A percentile compares a stretch with the other conserved stretches of the same genome.
Conservation (phyloP, 345 rosid genomes). For the Eucalyptus marginata region DNA sequence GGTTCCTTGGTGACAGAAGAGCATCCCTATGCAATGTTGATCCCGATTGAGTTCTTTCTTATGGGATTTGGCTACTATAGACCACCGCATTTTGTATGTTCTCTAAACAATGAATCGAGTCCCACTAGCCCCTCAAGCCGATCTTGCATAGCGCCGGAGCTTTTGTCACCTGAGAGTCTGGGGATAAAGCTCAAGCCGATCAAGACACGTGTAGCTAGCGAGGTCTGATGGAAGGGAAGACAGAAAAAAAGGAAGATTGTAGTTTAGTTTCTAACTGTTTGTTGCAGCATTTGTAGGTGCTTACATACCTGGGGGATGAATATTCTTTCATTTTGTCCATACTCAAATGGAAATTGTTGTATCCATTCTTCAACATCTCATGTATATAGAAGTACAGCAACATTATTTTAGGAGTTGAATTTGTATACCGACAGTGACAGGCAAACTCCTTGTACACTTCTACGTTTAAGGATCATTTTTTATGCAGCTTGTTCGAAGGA, state of each 20-base stretch:
- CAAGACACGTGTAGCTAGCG: conserved; percentile 26
- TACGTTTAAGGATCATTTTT: background rate
- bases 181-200: conserved; percentile 66
- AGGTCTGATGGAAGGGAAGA: background rate
- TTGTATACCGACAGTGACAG: background rate
- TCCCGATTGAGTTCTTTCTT: conserved; percentile 45
- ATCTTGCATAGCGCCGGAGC: conserved; percentile 40
- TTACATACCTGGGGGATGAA: background rate
- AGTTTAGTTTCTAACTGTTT: background rate
- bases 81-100: conserved; percentile 9
- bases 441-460: background rate
- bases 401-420: background rate
- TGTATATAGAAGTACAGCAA: background rate
- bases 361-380: background rate
- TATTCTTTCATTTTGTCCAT: background rate
- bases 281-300: background rate
- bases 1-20: conserved; percentile 65
- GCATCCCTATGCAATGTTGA: conserved; percentile 53
- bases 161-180: conserved; percentile 46
- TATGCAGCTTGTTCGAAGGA: background rate
- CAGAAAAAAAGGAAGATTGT: background rate
- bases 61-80: conserved; percentile 39
- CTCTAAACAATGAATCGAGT: conserved; percentile 19
- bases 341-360: background rate
- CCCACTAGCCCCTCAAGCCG: conserved; percentile 25